These are phyloP conservation scores for Termitomyces sp. DNA, from an alignment of 768 basidiomycete species.

Conservation along the genomic window DNA sequence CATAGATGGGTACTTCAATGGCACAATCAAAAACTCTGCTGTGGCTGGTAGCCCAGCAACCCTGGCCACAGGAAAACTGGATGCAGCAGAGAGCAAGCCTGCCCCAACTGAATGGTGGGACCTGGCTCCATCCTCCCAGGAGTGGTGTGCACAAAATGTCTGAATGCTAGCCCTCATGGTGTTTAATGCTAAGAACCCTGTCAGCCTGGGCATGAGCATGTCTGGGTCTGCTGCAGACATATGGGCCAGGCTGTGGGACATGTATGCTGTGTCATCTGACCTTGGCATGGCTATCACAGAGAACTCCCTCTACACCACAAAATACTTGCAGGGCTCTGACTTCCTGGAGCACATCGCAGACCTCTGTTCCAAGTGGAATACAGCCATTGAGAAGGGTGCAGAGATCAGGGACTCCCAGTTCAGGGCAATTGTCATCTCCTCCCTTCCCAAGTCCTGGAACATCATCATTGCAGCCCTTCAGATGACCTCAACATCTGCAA, in stretches of 20 bases:
- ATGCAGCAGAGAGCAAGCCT: neutral
- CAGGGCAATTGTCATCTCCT: neutral
- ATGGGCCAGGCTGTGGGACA: too few relatives aligned
- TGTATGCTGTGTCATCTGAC: too few relatives aligned
- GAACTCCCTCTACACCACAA: neutral
- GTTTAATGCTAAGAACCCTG: neutral
- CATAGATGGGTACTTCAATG: neutral
- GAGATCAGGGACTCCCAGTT: neutral
- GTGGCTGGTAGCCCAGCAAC: neutral
- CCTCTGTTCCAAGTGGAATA: neutral
- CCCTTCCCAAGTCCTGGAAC: neutral
- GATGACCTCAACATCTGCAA: too few relatives aligned
- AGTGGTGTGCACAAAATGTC: neutral
- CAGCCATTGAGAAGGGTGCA: neutral
- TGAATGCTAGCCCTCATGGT: neutral
- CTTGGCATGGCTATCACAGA: too few relatives aligned
- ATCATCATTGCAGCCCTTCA: neutral
- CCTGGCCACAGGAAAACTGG: neutral
- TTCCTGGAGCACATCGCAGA: neutral
- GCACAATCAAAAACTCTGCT: neutral
- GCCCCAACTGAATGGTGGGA: neutral
- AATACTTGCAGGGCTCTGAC: neutral
- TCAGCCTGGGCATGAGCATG: too few relatives aligned
- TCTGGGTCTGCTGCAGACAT: too few relatives aligned
- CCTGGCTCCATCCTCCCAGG: neutral